These are phyloP conservation scores for Lodderomyces theae DNA, from an alignment of 1,139 yeast species.

Conservation along the genomic window DNA sequence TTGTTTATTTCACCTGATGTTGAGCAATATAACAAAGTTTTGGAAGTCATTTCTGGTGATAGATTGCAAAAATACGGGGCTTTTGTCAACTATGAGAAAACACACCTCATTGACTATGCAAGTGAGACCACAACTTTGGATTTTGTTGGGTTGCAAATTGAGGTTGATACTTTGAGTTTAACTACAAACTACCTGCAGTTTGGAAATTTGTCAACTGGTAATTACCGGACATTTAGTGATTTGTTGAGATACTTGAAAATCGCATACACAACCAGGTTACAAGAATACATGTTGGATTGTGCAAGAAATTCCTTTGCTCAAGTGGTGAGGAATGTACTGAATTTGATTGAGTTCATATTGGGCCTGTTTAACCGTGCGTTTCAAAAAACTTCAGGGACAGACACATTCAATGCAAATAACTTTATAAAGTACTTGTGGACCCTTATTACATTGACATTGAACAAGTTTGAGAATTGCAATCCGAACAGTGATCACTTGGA, in stretches of 20 bases:
- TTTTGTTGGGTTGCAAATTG: conserved; percentile 36
- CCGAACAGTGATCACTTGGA: conserved; percentile 2
- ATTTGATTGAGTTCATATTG: conserved; percentile 11
- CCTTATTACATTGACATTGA: conserved; percentile 7
- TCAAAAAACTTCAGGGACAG: conserved; percentile 7
- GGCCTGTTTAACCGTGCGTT: conserved; percentile 9
- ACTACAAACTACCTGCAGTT: conserved; percentile 9
- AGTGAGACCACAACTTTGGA: conserved; percentile 11
- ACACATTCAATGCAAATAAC: conserved; percentile 8
- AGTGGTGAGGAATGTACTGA: conserved; percentile 9
- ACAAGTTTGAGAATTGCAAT: conserved; percentile 10
- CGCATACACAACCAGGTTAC: conserved; percentile 14
- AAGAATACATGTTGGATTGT: conserved; percentile 10
- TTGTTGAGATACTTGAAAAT: conserved; percentile 17
- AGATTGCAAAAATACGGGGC: conserved; percentile 55
- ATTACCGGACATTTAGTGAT: conserved; percentile 13
- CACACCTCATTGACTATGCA: conserved; percentile 23
- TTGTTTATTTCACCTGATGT: conserved; percentile 53
- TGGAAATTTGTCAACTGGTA: conserved; percentile 8
- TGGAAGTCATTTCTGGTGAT: conserved; percentile 15
- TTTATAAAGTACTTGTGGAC: conserved; percentile 10
- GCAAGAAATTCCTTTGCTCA: conserved; percentile 8
- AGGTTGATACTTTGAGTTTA: conserved; percentile 19
- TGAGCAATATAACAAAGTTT: conserved; percentile 20
- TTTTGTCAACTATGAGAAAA: conserved; percentile 54